These are phyloP conservation scores for Dothideomycetes sp. DNA, from an alignment of 2,329 filamentous ascomycete genomes.

Conservation along the genomic window DNA sequence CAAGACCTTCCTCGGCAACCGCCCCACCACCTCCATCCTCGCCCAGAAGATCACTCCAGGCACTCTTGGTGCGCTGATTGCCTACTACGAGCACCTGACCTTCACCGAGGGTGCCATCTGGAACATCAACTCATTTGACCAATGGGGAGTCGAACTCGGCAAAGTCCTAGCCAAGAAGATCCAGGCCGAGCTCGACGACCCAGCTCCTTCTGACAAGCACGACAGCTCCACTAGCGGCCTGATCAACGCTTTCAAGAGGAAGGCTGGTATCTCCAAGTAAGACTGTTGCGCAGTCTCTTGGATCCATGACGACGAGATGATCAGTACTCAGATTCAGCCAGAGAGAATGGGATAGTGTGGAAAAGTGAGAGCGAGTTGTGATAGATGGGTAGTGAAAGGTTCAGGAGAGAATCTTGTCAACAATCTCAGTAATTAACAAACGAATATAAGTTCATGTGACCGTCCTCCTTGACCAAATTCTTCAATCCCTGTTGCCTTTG, in stretches of 20 bases:
- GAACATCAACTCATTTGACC: slow-evolving; percentile 99
- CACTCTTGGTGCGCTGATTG: slow-evolving; percentile 87
- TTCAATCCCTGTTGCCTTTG: no score
- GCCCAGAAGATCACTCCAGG: slow-evolving; percentile 89
- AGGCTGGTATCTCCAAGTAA: slow-evolving; percentile 32
- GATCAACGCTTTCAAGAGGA: slow-evolving; percentile 86
- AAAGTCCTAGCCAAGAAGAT: slow-evolving; percentile 77
- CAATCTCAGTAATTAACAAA: no score
- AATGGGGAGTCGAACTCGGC: slow-evolving; percentile 98
- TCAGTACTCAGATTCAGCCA: background rate
- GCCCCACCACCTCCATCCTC: slow-evolving; percentile 89
- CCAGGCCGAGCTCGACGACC: slow-evolving; percentile 64
- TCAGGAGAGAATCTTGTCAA: no score
- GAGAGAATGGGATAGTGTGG: background rate
- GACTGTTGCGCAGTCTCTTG: background rate
- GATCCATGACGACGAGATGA: background rate
- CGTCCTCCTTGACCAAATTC: no score
- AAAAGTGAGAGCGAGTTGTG: background rate
- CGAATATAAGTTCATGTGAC: no score
- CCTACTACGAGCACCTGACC: slow-evolving; percentile 97
- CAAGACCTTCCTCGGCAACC: slow-evolving; percentile 98
- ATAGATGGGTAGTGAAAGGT: no score
- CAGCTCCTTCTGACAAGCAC: slow-evolving; percentile 61
- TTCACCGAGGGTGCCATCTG: slow-evolving; percentile 96
- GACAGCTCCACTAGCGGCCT: slow-evolving; percentile 82